Conservation (phyloP, 345 rosid genomes). For the Euphorbia tirucalli region DNA sequence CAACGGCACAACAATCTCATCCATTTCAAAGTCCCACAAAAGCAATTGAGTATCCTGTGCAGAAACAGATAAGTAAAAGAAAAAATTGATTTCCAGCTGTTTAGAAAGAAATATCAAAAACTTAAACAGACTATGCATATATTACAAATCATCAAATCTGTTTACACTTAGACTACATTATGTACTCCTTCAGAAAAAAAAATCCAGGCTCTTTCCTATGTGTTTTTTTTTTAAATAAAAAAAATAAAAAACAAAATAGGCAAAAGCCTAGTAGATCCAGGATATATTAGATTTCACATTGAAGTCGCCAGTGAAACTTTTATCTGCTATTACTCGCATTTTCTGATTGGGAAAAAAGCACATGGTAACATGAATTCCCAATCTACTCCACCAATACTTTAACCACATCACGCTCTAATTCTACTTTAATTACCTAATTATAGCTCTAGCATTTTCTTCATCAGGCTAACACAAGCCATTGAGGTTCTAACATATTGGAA, state of each 20-base stretch:
- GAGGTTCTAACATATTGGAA: not conserved
- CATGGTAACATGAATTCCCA: not conserved
- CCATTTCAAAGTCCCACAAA: conserved; percentile 98
- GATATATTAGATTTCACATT: not conserved
- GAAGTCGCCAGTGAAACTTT: not conserved
- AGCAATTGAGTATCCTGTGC: conserved; percentile 90
- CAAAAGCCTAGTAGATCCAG: not conserved
- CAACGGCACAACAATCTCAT: conserved; percentile 94
- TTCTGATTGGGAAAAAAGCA: not conserved
- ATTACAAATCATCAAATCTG: conserved; percentile 10
- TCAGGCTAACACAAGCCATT: not conserved
- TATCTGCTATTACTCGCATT: not conserved
- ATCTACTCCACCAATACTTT: not conserved
- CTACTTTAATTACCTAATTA: not conserved
- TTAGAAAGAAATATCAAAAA: not conserved
- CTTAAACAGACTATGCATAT: not conserved
- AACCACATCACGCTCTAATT: not conserved
- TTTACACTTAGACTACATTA: not conserved
- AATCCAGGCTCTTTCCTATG: no score
- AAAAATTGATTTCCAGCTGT: not conserved
- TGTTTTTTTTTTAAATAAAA: no score
- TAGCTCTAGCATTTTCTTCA: not conserved
- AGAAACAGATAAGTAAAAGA: conserved; percentile 6
- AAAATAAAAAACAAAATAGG: not conserved
- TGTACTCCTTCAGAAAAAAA: not conserved